Base-by-base conservation (phyloP, 2,329 filamentous ascomycete species). In the Domatiomyces globalis region DNA sequence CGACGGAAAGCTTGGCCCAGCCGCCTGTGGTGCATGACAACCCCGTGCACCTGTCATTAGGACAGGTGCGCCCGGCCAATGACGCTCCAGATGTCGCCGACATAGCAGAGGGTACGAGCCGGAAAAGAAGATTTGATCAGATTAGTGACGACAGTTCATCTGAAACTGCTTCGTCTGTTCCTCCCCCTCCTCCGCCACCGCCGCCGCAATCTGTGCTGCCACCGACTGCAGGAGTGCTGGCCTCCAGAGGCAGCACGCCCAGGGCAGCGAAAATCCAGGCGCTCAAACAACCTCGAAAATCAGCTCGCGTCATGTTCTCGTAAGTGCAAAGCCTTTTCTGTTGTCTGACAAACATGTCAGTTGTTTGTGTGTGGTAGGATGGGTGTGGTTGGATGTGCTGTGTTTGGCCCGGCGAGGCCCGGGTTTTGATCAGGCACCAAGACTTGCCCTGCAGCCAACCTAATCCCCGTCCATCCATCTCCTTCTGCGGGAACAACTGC, bases 271-370 rank as follows among this genome's bases (percentile, higher is more conserved):
- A 57, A 54, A 46, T 54, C 15, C 53, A 48, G 25, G 72, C 77
- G 29, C 67, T 71, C 54, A 82, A 81, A 72, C 81, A 77, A 66
- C 70, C 73, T 48, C 77, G 79, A 63, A 75, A 74, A 49, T 80
- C 79, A 42, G 72, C 79, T 54, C 79, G 81, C 58, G 75, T 83
- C 63, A 84, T 85, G 69, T 77, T 75, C 66, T 85, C 82, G 81
- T 65, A 62, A 63, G 63, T 64, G 43, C 43, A 27, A 10, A 36
- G 22, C 29, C 45, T 20, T 17, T 42, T 25, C 46, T 17, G 15
- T 42, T 18, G 20, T 25, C 15, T 39, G 33, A 15, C 33, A 39
- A 15, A 7, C 29, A 33, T 33, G 8, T 12, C 10, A 2, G 29
- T 9, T 9, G 29, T 33, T 33, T 33, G 10, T 10, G 10, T 19